These are phyloP conservation scores for Fragaria vesca DNA, from an alignment of 306 rosid genomes.

Conservation along the genomic window DNA sequence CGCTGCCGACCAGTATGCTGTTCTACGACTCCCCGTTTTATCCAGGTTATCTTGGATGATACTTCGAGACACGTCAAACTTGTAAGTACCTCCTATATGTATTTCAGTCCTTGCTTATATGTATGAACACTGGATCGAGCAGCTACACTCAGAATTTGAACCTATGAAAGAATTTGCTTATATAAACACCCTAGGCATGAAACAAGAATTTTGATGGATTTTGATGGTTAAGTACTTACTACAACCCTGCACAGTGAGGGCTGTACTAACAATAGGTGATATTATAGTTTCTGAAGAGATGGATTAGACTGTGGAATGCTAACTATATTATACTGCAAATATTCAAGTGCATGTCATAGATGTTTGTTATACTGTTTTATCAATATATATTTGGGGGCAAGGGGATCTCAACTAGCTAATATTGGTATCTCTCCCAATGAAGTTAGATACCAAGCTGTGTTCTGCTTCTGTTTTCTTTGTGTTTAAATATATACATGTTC, in stretches of 20 bases:
- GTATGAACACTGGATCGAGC: not conserved
- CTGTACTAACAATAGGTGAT: not conserved
- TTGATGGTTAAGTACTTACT: not conserved
- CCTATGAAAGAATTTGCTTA: not conserved
- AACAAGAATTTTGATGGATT: not conserved
- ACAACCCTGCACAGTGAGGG: not conserved
- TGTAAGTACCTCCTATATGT: conserved; percentile 9
- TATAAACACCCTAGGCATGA: not conserved
- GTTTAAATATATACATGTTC: no score
- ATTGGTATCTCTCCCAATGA: not conserved
- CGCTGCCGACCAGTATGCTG: not conserved
- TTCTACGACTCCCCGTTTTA: conserved; percentile 4
- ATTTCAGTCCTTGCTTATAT: not conserved
- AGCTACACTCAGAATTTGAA: not conserved
- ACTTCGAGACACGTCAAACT: not conserved
- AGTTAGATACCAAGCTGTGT: not conserved
- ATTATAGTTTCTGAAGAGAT: not conserved
- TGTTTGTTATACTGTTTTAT: no score
- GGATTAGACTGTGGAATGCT: not conserved
- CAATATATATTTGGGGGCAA: not conserved
- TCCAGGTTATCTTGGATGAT: conserved; percentile 3
- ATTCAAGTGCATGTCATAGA: not conserved
- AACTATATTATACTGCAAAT: not conserved
- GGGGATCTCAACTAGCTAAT: not conserved
- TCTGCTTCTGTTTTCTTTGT: no score